phyloP scores from a whole-genome alignment of 2,329 filamentous ascomycete genomes.

The Passalora sequoiae region DNA sequence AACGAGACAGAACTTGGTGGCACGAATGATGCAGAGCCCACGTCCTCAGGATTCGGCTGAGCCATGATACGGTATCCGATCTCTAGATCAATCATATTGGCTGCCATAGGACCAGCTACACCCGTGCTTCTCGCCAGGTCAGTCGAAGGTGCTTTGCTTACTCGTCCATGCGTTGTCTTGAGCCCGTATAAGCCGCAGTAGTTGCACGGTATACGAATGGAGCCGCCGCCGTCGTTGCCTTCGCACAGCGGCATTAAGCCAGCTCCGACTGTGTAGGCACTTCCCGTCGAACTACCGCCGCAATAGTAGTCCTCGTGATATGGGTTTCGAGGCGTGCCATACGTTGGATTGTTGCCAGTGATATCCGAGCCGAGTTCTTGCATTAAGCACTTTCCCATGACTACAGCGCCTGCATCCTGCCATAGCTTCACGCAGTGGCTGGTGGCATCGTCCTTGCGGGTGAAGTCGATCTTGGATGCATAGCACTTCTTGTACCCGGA shows the following conservation, averaged over 20 bases:
- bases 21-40: conserved; percentile 58
- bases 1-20: conserved; percentile 33
- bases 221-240: conserved; percentile 69
- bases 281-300: conserved; percentile 75
- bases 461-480: conserved; percentile 59
- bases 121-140: conserved; percentile 58
- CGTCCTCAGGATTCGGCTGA: conserved; percentile 61
- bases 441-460: conserved; percentile 49
- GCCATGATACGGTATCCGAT: conserved; percentile 78
- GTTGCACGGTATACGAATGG: conserved; percentile 64
- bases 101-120: conserved; percentile 70
- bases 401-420: conserved; percentile 67
- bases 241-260: conserved; percentile 71
- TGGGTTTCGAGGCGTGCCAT: conserved; percentile 72
- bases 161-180: conserved; percentile 70
- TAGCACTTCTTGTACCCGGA: conserved; percentile 63
- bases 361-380: conserved; percentile 69
- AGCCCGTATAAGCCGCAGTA: conserved; percentile 80
- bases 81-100: conserved; percentile 70
- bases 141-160: conserved; percentile 54
- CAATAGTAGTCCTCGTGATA: conserved; percentile 72
- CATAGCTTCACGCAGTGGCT: conserved; percentile 54
- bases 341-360: conserved; percentile 73
- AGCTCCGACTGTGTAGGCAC: conserved; percentile 62
- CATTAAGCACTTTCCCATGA: conserved; percentile 74